phyloP scores from a whole-genome alignment of 768 basidiomycete species.

The Heimioporus sp. region DNA sequence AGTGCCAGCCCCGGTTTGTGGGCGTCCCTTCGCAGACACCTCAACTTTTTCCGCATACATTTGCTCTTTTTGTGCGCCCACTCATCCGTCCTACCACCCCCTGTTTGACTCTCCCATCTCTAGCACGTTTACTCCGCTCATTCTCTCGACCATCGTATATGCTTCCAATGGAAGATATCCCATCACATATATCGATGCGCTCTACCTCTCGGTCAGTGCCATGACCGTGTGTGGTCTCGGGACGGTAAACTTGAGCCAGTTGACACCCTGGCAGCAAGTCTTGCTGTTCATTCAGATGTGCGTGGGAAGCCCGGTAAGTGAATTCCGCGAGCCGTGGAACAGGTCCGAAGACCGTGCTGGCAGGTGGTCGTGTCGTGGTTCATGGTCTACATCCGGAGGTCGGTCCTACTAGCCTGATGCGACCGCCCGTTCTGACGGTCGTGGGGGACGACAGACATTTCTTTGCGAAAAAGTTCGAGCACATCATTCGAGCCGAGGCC shows the following conservation, averaged over 20 bases:
- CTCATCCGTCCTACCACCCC: conserved; percentile 3
- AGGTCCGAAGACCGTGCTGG: not conserved
- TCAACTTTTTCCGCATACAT: conserved; percentile 69
- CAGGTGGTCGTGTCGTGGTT: conserved; percentile 81
- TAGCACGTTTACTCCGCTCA: conserved; percentile 75
- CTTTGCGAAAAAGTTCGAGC: conserved; percentile 66
- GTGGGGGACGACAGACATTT: conserved; percentile 46
- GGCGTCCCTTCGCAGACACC: conserved; percentile 38
- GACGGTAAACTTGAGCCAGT: conserved; percentile 63
- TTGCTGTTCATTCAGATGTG: conserved; percentile 79
- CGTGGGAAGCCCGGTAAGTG: conserved; percentile 66
- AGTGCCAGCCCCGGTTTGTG: conserved; percentile 14
- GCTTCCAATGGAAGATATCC: conserved; percentile 73
- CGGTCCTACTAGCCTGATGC: not conserved
- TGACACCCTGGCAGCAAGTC: conserved; percentile 69
- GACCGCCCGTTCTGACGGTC: not conserved
- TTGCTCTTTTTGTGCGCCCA: conserved; percentile 56
- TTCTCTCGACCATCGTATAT: conserved; percentile 80
- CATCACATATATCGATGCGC: conserved; percentile 71
- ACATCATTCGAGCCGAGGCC: conserved; percentile 49
- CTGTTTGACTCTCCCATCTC: conserved; percentile 5
- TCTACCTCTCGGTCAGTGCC: conserved; percentile 76
- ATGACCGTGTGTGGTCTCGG: conserved; percentile 78
- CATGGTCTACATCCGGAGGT: conserved; percentile 79
- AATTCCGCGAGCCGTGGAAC: not conserved